A percentile compares a stretch with the other conserved stretches of the same genome.
Evolutionary conservation across 257 asterid species (phyloP).

Genomic region (Fraxinus americana): DNA sequence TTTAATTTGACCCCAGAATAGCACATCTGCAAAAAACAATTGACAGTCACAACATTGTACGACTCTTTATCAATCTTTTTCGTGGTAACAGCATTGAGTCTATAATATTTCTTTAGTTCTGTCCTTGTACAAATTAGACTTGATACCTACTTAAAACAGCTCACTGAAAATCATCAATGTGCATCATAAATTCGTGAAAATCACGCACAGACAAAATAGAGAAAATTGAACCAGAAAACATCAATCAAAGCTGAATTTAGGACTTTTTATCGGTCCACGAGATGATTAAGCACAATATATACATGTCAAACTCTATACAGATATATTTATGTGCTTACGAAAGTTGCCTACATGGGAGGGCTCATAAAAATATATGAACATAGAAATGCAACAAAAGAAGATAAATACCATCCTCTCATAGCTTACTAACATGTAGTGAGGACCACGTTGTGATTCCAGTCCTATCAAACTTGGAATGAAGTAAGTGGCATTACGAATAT

Average conservation of each 20-base stretch:
- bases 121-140: not conserved
- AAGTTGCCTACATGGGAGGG: not conserved
- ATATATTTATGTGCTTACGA: not conserved
- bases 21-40: slow-evolving; percentile 43
- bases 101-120: not conserved
- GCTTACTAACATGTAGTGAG: not conserved
- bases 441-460: no score
- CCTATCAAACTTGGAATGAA: no score
- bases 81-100: not conserved
- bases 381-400: not conserved
- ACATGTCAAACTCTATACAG: not conserved
- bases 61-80: not conserved
- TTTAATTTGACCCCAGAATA: slow-evolving; percentile 40
- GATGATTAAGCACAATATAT: not conserved
- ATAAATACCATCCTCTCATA: not conserved
- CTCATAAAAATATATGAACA: no score
- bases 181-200: not conserved
- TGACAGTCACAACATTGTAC: slow-evolving; percentile 17
- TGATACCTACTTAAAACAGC: not conserved
- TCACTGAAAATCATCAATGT: slow-evolving; percentile 1
- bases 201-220: not conserved
- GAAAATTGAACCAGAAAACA: not conserved
- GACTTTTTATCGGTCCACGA: not conserved
- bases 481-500: no score
- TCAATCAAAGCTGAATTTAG: not conserved